Base-by-base conservation (phyloP, 2,329 filamentous ascomycete species). In the Neonectria ditissima region DNA sequence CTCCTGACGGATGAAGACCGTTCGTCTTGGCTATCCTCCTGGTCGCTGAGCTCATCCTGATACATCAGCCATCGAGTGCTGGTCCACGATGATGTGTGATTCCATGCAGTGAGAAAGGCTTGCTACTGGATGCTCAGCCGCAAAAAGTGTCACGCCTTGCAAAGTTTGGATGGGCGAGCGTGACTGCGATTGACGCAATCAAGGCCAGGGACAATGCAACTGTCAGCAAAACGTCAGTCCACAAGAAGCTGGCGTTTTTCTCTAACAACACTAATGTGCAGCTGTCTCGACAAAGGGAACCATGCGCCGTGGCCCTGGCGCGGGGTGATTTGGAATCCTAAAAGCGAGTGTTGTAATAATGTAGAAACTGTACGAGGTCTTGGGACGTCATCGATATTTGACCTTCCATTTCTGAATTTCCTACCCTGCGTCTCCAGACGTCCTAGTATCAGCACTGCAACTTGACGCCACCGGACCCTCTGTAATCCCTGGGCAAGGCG, bases 61-160 rank as follows among this genome's bases (percentile, higher is more conserved):
- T n/a, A 11, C 45, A 48, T 48, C 45, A 11, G 24, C 45, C 45
- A 20, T 52, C 30, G 7, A 22, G n/a, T 22, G 8, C 14, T 37
- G 32, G 50, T 24, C 32, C 50, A n/a, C 8, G 32, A 53, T 26
- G 18, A 41, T 37, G 50, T 41, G n/a, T n/a, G 16, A 20, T 50
- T 32, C 2, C 13, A 20, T 50, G 47, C 47, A 10, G 47, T 50
- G 32, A 20, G 28, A 50, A 28, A 50, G 47, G 47, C 47, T 50
- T 50, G 45, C 26, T 16, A 20, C 26, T 28, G 14, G 44, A 14
- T 32, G 26, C 20, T 32, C 47, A 6, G 30, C 16, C n/a, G 18
- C n/a, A 32, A 20, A 50, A n/a, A 26, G 47, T 20, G 28, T 14
- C 16, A 20, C 26, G 30, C 11, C 47, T 32, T 39, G n/a, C 9